Conservation (phyloP, 805 yeast genomes). For the Saturnispora sanitii region DNA sequence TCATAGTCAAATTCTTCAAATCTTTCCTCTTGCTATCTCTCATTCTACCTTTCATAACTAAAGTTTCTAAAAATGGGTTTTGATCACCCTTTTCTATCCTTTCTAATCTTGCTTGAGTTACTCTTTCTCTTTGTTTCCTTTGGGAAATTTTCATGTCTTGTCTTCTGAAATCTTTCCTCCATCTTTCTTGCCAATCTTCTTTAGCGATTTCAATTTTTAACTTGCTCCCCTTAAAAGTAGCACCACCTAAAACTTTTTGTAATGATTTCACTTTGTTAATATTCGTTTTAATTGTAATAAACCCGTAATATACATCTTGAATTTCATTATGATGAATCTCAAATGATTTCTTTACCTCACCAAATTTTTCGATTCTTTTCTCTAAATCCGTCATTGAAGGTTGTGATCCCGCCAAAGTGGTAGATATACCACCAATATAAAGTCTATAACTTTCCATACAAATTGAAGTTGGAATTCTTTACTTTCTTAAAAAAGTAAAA, state of each 20-base stretch:
- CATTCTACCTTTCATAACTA: slow-evolving; percentile 42
- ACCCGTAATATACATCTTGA: slow-evolving; percentile 53
- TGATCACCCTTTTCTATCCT: slow-evolving; percentile 38
- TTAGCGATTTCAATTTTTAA: slow-evolving; percentile 55
- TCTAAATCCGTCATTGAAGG: slow-evolving; percentile 38
- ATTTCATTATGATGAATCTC: slow-evolving; percentile 48
- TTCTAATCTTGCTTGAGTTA: slow-evolving; percentile 27
- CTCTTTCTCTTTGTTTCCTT: slow-evolving; percentile 25
- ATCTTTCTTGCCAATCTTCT: slow-evolving; percentile 37
- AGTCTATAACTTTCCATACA: slow-evolving; percentile 19
- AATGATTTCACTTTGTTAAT: slow-evolving; percentile 39
- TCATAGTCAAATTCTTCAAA: slow-evolving; percentile 47
- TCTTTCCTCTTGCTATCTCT: slow-evolving; percentile 48
- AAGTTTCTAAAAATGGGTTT: slow-evolving; percentile 23
- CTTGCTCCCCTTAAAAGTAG: slow-evolving; percentile 64
- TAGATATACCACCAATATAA: slow-evolving; percentile 63
- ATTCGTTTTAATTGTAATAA: slow-evolving; percentile 46
- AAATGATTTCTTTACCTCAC: slow-evolving; percentile 38
- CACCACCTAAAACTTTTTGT: slow-evolving; percentile 53
- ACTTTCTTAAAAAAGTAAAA: not conserved
- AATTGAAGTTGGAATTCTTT: not conserved
- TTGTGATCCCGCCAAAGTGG: slow-evolving; percentile 37
- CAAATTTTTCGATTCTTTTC: slow-evolving; percentile 53
- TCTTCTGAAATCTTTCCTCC: slow-evolving; percentile 37
- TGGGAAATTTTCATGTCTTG: slow-evolving; percentile 28